A percentile compares a stretch with the other conserved stretches of the same genome.
phyloP scores from a whole-genome alignment of 176 grass and related monocot genomes.

The Musa beccarii region DNA sequence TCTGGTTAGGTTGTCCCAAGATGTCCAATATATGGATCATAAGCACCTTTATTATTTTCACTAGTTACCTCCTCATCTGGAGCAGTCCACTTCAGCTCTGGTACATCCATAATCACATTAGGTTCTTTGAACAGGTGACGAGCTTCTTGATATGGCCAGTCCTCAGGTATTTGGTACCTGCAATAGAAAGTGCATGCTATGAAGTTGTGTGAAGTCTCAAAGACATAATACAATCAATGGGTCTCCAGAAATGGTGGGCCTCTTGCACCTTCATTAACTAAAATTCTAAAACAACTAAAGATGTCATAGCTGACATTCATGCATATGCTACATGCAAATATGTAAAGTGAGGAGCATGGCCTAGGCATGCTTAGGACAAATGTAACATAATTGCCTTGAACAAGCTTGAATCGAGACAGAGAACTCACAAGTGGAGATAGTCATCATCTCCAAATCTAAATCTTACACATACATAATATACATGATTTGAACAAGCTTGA shows the following conservation, averaged over 20 bases:
- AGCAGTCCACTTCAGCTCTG: constrained; percentile 61
- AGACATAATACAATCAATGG: not conserved
- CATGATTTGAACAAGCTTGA: too few relatives aligned
- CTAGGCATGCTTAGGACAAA: too few relatives aligned
- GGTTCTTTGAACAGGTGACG: constrained; percentile 73
- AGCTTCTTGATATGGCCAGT: constrained; percentile 92
- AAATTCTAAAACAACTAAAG: not conserved
- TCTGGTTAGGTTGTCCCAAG: constrained; percentile 17
- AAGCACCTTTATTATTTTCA: constrained; percentile 1
- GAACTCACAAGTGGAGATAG: too few relatives aligned
- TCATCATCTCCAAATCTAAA: too few relatives aligned
- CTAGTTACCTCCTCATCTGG: constrained; percentile 56
- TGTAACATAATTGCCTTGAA: too few relatives aligned
- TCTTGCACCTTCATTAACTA: not conserved
- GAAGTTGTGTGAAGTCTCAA: not conserved
- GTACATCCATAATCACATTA: constrained; percentile 44
- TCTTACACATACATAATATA: too few relatives aligned
- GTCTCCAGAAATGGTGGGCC: not conserved
- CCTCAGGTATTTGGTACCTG: constrained; percentile 79
- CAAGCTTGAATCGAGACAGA: too few relatives aligned
- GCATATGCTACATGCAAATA: not conserved
- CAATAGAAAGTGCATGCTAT: not conserved
- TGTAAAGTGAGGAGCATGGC: too few relatives aligned
- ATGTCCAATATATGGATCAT: constrained; percentile 8
- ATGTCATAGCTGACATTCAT: not conserved